Percentiles rank a stretch among this genome's conserved stretches.
Conservation (phyloP, 2,329 filamentous ascomycete species). For the Fusarium xylarioides region DNA sequence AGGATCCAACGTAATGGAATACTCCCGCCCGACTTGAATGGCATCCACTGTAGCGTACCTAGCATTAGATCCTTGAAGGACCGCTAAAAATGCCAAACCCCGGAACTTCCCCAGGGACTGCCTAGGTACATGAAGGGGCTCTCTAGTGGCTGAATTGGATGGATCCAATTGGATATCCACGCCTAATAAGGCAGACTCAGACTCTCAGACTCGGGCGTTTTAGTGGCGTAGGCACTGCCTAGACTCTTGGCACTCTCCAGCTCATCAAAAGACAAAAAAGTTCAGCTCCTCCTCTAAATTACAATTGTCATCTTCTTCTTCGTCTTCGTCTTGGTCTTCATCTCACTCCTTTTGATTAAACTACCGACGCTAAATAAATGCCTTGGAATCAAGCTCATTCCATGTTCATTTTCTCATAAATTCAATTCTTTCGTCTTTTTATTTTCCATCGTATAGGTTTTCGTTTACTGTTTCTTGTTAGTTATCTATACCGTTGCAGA, state of each 20-base stretch:
- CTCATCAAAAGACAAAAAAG: not conserved
- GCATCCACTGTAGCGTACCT: not conserved
- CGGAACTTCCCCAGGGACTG: not conserved
- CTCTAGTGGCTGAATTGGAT: not conserved
- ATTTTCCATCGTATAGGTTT: not conserved
- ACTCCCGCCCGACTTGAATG: not conserved
- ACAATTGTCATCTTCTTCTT: not conserved
- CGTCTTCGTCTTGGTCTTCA: not conserved
- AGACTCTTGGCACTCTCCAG: not conserved
- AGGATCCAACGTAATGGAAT: not conserved
- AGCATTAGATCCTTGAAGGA: not conserved
- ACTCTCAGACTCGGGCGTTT: not conserved
- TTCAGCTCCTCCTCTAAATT: not conserved
- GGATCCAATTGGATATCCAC: not conserved
- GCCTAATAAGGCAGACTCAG: not conserved
- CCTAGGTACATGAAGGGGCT: not conserved
- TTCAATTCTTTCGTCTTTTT: not conserved
- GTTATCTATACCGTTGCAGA: not conserved
- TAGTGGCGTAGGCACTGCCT: not conserved
- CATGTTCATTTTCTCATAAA: not conserved
- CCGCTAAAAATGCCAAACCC: not conserved
- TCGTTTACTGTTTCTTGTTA: not conserved
- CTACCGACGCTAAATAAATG: not conserved
- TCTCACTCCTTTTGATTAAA: not conserved
- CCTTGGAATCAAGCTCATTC: constrained; percentile 2